Conservation (phyloP, 73 alveolate species). For the Paramecium caudatum region DNA sequence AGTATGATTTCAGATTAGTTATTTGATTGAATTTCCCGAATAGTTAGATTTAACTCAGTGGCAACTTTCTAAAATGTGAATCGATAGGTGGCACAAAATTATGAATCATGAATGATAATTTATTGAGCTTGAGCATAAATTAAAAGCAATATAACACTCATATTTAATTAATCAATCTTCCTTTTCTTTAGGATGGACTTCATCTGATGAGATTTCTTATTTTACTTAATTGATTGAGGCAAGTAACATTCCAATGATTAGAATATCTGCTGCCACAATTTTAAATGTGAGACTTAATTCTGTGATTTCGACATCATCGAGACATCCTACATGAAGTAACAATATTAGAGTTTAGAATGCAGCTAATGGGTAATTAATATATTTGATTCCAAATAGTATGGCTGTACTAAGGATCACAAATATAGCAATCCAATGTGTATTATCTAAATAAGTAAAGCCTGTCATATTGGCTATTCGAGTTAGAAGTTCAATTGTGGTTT, state of each 20-base stretch:
- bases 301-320: constrained; percentile 32
- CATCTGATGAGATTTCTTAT: neutral
- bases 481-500: neutral
- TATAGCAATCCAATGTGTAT: neutral
- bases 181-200: constrained; percentile 30
- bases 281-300: constrained; percentile 37
- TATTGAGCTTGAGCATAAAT: neutral
- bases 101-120: neutral
- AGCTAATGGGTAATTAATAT: constrained; percentile 15
- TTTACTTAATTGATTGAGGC: constrained; percentile 11
- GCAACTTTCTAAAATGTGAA: neutral
- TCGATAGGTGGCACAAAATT: neutral
- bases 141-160: too few relatives aligned
- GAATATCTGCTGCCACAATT: constrained; percentile 27
- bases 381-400: neutral
- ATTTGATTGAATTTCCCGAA: neutral
- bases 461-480: constrained; percentile 21
- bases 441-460: neutral
- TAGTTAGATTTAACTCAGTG: neutral
- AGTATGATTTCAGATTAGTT: neutral
- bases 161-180: constrained; percentile 13
- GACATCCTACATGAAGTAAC: neutral
- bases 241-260: neutral
- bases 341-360: neutral
- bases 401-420: neutral